A percentile compares a stretch with the other conserved stretches of the same genome.
Evolutionary conservation across 1,139 yeast genomes (phyloP).

Genomic region (Candida tropicalis): DNA sequence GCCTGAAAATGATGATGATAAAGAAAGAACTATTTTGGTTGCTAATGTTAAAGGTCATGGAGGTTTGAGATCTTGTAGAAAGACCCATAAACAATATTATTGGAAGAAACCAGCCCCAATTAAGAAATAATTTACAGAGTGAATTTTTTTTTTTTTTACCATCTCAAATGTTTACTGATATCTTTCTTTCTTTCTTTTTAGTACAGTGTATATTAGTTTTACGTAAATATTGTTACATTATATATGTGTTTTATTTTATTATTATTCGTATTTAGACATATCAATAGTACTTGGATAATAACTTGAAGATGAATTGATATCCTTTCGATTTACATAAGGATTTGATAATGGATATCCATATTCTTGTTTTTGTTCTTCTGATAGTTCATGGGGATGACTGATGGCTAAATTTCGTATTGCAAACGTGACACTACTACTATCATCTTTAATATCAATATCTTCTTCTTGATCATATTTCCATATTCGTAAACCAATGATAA

Average conservation of each 20-base stretch:
- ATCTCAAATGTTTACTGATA: no score
- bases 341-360: slow-evolving; percentile 34
- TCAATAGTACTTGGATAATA: slow-evolving; percentile 10
- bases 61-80: slow-evolving; percentile 85
- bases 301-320: slow-evolving; percentile 10
- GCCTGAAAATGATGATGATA: slow-evolving; percentile 77
- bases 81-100: slow-evolving; percentile 88
- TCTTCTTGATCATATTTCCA: slow-evolving; percentile 1
- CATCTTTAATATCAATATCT: slow-evolving; percentile 5
- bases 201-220: slow-evolving; percentile 3
- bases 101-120: slow-evolving; percentile 75
- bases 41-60: slow-evolving; percentile 78
- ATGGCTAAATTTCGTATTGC: slow-evolving; percentile 17
- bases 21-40: slow-evolving; percentile 68
- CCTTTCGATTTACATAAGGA: slow-evolving; percentile 1
- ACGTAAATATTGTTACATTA: not conserved
- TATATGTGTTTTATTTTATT: not conserved
- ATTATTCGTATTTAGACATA: not conserved
- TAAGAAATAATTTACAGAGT: slow-evolving; percentile 28
- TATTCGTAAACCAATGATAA: slow-evolving; percentile 11
- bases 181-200: not conserved
- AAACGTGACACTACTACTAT: not conserved
- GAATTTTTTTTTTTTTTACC: not conserved
- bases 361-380: slow-evolving; percentile 25
- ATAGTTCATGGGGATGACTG: slow-evolving; percentile 35